phyloP scores from a whole-genome alignment of 371 early-diverging fungal species.

The Zopfochytrium polystomum region DNA sequence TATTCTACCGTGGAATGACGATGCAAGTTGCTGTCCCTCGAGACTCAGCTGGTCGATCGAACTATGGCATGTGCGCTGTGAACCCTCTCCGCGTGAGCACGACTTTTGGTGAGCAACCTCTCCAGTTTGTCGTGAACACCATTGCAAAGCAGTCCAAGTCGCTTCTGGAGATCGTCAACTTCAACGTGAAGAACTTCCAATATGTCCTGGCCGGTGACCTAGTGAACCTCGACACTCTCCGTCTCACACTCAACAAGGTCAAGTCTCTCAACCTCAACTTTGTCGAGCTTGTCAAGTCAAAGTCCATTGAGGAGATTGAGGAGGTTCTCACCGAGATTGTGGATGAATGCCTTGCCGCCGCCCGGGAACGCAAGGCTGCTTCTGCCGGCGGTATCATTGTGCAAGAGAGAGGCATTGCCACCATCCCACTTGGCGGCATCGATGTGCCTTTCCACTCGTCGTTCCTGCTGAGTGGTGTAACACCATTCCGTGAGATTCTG shows the following conservation, averaged over 20 bases:
- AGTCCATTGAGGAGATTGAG: constrained; percentile 81
- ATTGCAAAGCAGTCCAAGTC: constrained; percentile 74
- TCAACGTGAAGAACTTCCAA: constrained; percentile 94
- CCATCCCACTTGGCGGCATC: constrained; percentile 88
- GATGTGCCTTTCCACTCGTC: constrained; percentile 97
- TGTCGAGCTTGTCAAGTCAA: constrained; percentile 77
- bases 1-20: constrained; percentile 95
- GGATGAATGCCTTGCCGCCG: constrained; percentile 67
- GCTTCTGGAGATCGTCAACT: constrained; percentile 93
- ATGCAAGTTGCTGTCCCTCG: constrained; percentile 94
- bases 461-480: constrained; percentile 85
- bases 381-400: constrained; percentile 61
- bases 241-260: constrained; percentile 78
- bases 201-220: constrained; percentile 92
- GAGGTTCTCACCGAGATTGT: constrained; percentile 73
- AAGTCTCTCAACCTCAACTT: constrained; percentile 71
- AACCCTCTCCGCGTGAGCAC: constrained; percentile 87
- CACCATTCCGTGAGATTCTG: constrained; percentile 87
- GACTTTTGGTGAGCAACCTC: constrained; percentile 80
- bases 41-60: constrained; percentile 75
- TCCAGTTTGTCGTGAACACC: constrained; percentile 76
- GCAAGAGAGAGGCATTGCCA: constrained; percentile 86
- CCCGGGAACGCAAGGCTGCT: constrained; percentile 52
- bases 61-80: constrained; percentile 94
- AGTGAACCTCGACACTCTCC: constrained; percentile 73